phyloP scores from a whole-genome alignment of 768 basidiomycete genomes.

The Xerocomus potaroensis region DNA sequence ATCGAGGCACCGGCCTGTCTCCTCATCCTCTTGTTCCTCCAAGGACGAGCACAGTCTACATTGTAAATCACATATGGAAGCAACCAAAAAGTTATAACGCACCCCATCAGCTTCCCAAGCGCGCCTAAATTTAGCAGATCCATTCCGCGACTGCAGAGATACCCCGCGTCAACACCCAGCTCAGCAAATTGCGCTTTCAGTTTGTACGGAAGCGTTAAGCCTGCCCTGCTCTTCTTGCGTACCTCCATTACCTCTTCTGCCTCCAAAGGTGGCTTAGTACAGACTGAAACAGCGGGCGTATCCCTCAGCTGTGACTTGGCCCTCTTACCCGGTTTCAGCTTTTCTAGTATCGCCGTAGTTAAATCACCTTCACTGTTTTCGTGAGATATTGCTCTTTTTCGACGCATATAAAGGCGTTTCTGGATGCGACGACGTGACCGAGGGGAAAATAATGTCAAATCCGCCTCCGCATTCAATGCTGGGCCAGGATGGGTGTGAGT shows the following conservation, averaged over 20 bases:
- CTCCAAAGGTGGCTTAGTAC: conserved; percentile 7
- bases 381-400: conserved; percentile 51
- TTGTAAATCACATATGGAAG: conserved; percentile 5
- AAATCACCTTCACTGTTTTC: conserved; percentile 25
- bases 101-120: conserved; percentile 41
- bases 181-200: conserved; percentile 39
- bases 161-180: conserved; percentile 42
- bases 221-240: conserved; percentile 25
- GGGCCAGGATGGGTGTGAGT: neutral
- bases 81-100: conserved; percentile 23
- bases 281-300: conserved; percentile 7
- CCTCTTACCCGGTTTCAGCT: conserved; percentile 39
- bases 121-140: conserved; percentile 36
- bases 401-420: conserved; percentile 71
- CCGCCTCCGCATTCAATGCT: conserved; percentile 5
- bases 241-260: conserved; percentile 4
- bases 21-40: conserved; percentile 18
- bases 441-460: conserved; percentile 38
- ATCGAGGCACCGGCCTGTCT: conserved; percentile 39
- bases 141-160: conserved; percentile 41
- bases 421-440: conserved; percentile 48
- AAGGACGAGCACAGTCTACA: conserved; percentile 30
- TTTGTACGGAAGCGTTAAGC: conserved; percentile 44
- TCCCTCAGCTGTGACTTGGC: conserved; percentile 1
- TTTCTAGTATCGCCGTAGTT: conserved; percentile 7